Base-by-base conservation (phyloP, 108 stramenopile species). In the Aureococcus anophagefferens region DNA sequence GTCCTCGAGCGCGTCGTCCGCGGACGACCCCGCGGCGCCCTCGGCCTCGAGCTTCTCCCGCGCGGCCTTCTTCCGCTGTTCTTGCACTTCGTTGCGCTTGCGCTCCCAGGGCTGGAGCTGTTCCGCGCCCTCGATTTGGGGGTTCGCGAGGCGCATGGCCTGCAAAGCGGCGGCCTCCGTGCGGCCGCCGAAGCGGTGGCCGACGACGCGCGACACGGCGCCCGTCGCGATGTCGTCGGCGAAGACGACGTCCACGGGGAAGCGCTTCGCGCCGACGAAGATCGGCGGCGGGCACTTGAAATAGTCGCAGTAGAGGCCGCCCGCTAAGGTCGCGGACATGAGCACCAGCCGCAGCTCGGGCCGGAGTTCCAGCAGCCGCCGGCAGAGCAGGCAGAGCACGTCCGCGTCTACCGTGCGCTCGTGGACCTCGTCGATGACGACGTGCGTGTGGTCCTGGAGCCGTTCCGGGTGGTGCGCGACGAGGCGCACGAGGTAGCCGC, bases 241-340 rank as follows among this genome's bases (percentile, higher is more conserved):
- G 81, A 81, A 94, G 71, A 79, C 83, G 68, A 89, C 90, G 35
- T 88, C 72, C 40, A 94, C 87, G n/a, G 90, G 89, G 68, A 86
- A 90, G 30, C 84, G 73, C 0, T 90, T 84, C 0, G 79, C 91
- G 17, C 91, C 90, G 35, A 94, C 91, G 72, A 89, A 81, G 62
- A 94, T 89, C 21, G 91, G 88, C 13, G 78, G 77, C 0, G 81
- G 70, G 21, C 80, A 77, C 37, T 76, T 72, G 72, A 95, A 95
- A 67, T 95, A 95, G 31, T 89, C 79, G 46, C 82, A 71, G 74
- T 93, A 95, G 25, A 92, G 76, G 34, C 77, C 74, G 11, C 91
- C 86, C 0, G 90, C 92, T 35, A 97, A 62, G 14, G 96, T 97
- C 34, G 96, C 96, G 33, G 83, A 85, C 95, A 96, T 97, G 46